Evolutionary conservation across 2,329 filamentous ascomycete genomes (phyloP).

Genomic region (Ambrosiella xylebori): DNA sequence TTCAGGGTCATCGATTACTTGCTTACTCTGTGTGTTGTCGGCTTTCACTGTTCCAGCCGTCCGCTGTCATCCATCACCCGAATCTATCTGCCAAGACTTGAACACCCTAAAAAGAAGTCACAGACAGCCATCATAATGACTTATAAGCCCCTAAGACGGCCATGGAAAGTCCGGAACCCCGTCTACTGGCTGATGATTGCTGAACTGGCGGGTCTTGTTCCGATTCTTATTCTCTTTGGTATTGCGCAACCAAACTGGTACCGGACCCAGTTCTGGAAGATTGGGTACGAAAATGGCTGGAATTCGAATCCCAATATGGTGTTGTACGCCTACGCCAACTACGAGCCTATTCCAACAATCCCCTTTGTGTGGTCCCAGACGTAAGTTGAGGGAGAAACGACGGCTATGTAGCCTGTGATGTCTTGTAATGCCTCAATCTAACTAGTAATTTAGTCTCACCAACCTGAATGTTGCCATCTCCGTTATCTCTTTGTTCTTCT

Average conservation of each 20-base stretch:
- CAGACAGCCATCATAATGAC: conserved; percentile 11
- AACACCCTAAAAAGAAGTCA: not conserved
- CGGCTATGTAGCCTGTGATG: too few relatives aligned
- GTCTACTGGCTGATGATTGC: conserved; percentile 47
- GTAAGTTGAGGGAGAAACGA: conserved; percentile 29
- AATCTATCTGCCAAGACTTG: too few relatives aligned
- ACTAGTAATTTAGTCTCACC: conserved; percentile 37
- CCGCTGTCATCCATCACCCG: too few relatives aligned
- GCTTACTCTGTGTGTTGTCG: not conserved
- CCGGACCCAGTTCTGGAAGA: conserved; percentile 53
- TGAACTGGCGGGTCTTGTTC: conserved; percentile 49
- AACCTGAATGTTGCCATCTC: conserved; percentile 62
- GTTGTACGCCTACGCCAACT: conserved; percentile 58
- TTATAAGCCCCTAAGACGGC: conserved; percentile 41
- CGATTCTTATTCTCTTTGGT: conserved; percentile 51
- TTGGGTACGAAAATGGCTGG: conserved; percentile 52
- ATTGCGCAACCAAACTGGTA: conserved; percentile 58
- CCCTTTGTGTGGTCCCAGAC: conserved; percentile 57
- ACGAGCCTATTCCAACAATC: conserved; percentile 40
- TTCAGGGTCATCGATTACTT: not conserved
- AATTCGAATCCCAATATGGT: conserved; percentile 57
- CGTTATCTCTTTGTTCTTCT: conserved; percentile 57
- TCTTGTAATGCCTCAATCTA: too few relatives aligned
- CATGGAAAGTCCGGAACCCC: conserved; percentile 39
- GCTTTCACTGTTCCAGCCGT: too few relatives aligned